Conservation (phyloP, 768 basidiomycete species). For the Boletus edulis region DNA sequence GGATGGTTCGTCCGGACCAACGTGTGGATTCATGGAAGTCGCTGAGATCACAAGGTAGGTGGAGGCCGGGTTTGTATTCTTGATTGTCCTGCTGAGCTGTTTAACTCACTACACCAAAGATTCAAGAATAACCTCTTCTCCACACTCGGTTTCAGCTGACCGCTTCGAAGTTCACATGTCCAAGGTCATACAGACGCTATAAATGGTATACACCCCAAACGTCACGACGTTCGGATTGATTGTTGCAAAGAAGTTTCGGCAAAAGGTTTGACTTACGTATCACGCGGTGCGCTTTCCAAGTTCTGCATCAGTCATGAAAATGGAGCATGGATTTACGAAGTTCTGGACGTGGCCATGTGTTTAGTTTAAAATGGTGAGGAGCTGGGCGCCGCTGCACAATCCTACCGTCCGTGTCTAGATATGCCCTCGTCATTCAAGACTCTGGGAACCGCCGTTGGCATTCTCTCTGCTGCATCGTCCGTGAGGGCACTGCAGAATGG, state of each 20-base stretch:
- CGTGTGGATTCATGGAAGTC: no score
- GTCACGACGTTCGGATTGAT: no score
- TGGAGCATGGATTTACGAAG: background rate
- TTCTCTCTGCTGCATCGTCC: conserved; percentile 12
- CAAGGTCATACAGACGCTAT: no score
- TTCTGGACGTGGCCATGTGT: background rate
- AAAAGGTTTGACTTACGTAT: background rate
- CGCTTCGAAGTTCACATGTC: no score
- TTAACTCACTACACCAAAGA: no score
- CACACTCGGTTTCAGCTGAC: no score
- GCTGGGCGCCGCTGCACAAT: background rate
- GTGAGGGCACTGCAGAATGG: conserved; percentile 26
- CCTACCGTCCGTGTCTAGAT: background rate
- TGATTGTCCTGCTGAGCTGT: no score
- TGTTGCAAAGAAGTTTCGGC: background rate
- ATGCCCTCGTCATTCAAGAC: conserved; percentile 14
- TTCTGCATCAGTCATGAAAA: background rate
- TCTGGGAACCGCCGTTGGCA: conserved; percentile 2
- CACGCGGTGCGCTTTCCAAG: background rate
- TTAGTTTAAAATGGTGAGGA: conserved; percentile 12
- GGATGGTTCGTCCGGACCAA: no score
- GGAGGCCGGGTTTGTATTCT: no score
- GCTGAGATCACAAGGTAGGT: no score
- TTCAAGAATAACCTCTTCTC: no score
- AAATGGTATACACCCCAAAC: no score